These are phyloP conservation scores for Hemileccinum rubropunctum DNA, from an alignment of 768 basidiomycete species.

Conservation along the genomic window DNA sequence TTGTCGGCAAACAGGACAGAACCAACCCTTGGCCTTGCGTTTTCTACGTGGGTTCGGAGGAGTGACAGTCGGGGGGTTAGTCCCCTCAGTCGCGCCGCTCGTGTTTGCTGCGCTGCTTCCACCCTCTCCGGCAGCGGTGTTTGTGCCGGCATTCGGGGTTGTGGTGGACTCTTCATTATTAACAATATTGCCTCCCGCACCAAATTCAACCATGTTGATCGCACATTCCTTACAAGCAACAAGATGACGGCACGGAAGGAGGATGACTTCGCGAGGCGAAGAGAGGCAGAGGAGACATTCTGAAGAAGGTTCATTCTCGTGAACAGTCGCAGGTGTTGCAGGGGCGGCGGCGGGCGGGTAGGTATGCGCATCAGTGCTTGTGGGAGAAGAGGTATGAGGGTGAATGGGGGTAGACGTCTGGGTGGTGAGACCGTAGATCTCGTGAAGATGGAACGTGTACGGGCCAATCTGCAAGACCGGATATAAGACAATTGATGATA, in stretches of 20 bases:
- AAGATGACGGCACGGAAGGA: slow-evolving; percentile 90
- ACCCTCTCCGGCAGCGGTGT: slow-evolving; percentile 23
- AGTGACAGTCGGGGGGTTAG: slow-evolving; percentile 22
- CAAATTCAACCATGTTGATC: slow-evolving; percentile 96
- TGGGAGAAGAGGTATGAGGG: slow-evolving; percentile 38
- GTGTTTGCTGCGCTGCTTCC: slow-evolving; percentile 15
- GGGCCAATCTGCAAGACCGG: slow-evolving; percentile 68
- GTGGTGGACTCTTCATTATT: slow-evolving; percentile 45
- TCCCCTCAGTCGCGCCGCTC: slow-evolving; percentile 24
- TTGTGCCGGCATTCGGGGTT: slow-evolving; percentile 24
- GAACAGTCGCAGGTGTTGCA: slow-evolving; percentile 25
- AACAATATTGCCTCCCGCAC: slow-evolving; percentile 85
- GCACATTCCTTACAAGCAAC: slow-evolving; percentile 96
- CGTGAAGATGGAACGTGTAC: slow-evolving; percentile 93
- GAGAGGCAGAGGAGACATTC: slow-evolving; percentile 93
- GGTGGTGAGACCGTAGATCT: slow-evolving; percentile 88
- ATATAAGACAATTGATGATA: not conserved
- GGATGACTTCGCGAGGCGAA: slow-evolving; percentile 85
- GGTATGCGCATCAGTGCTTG: slow-evolving; percentile 39
- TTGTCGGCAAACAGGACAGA: slow-evolving; percentile 94
- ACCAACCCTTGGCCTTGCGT: slow-evolving; percentile 95
- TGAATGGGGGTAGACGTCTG: slow-evolving; percentile 37
- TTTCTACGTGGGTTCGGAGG: slow-evolving; percentile 61
- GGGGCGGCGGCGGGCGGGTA: slow-evolving; percentile 41
- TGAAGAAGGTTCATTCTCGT: slow-evolving; percentile 71